Percentiles rank a stretch among this genome's conserved stretches.
phyloP scores from a whole-genome alignment of 1,139 yeast species.

The Debaryomycetaceae sp. region DNA sequence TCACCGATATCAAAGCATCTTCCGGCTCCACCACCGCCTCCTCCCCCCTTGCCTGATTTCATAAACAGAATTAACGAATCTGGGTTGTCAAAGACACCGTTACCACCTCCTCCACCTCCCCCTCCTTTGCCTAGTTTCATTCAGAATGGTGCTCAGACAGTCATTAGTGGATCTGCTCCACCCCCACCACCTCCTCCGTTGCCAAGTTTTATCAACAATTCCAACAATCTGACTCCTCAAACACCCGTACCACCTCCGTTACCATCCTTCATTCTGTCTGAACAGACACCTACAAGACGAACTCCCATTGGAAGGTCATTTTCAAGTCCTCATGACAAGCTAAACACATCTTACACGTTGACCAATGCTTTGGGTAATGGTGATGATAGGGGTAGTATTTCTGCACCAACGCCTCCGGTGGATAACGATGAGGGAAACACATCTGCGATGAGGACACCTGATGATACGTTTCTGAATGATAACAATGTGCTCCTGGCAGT shows the following conservation, averaged over 20 bases:
- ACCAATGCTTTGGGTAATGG: background rate
- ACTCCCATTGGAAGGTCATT: background rate
- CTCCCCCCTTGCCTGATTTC: slow-evolving; percentile 12
- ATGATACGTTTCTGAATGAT: background rate
- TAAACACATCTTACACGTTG: background rate
- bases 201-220: background rate
- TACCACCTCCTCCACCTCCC: slow-evolving; percentile 17
- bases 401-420: background rate
- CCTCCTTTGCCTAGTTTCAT: slow-evolving; percentile 2
- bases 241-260: slow-evolving; percentile 11
- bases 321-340: background rate
- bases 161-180: slow-evolving; percentile 10
- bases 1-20: too few species aligned
- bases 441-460: background rate
- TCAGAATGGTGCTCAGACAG: background rate
- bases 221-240: background rate
- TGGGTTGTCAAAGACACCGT: slow-evolving; percentile 19
- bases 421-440: background rate
- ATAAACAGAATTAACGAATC: background rate
- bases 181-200: slow-evolving; percentile 17
- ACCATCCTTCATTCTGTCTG: slow-evolving; percentile 7
- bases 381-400: background rate
- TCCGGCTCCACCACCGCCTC: slow-evolving; percentile 13
- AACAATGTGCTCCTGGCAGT: slow-evolving; percentile 11
- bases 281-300: background rate